Base-by-base conservation (phyloP, 2,329 filamentous ascomycete species). In the Hypoxylon sp. region DNA sequence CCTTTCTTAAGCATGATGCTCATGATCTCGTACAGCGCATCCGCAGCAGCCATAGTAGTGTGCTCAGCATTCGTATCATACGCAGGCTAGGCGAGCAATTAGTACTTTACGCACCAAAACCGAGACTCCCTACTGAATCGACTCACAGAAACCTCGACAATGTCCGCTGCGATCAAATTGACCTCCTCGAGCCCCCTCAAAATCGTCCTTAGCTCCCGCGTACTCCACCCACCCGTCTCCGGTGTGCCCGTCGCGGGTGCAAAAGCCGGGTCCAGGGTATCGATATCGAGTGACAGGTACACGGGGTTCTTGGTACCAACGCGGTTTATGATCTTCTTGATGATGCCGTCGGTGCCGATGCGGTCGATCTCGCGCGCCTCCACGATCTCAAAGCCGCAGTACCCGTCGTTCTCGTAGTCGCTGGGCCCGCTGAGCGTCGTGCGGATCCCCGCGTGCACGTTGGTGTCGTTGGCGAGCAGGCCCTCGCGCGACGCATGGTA, bases 381-480 rank as follows among this genome's bases (percentile, higher is more conserved):
- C 49, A 94, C 89, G 69, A 95, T 94, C 81, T 93, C 87, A 77
- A 95, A 95, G 6, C 93, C 92, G 77, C 91, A 93, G 81, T 95
- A 95, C 33, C 92, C 92, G 77, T 96, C 92, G 77, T 95, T 93
- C 73, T 93, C 92, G 79, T 95, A 95, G 82, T 95, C 93, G 17
- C 89, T 91, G 0, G 91, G 90, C 0, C 92, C 92, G 66, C 89
- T 92, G 17, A 96, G 84, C 2, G 92, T 96, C 0, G 93, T 96
- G 62, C 93, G 89, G 79, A 97, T 96, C 42, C 93, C 93, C 14
- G 92, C 93, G 78, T 97, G 93, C 80, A 97, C 94, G 81, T 94
- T 95, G 73, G 89, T 91, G 82, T 96, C 92, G 77, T 96, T 97
- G 69, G 86, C 86, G 20, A 97, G 84, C 14, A 96, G 84, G 2